Evolutionary conservation across 1,284 basidiomycete species (phyloP).

Genomic region (Cryptococcus sp.): DNA sequence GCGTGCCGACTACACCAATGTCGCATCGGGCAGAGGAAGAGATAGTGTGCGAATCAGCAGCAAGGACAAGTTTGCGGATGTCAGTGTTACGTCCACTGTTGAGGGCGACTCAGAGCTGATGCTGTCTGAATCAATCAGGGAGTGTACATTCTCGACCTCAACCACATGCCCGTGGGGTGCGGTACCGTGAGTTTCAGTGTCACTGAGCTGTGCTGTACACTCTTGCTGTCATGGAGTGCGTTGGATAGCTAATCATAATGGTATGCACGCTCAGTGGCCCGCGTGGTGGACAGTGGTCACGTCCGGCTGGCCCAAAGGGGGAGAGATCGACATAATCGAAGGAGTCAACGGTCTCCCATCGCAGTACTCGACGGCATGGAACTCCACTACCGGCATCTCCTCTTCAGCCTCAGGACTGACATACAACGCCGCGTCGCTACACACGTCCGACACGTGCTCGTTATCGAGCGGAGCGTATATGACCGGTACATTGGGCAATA

Average conservation of each 20-base stretch:
- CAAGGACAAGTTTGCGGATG: constrained; percentile 45
- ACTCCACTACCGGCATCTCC: constrained; percentile 26
- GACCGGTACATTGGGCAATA: constrained; percentile 33
- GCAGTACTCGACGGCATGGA: constrained; percentile 29
- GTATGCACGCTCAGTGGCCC: constrained; percentile 57
- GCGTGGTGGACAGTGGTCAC: constrained; percentile 66
- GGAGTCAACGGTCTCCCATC: constrained; percentile 61
- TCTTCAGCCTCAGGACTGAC: constrained; percentile 53
- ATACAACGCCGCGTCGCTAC: constrained; percentile 64
- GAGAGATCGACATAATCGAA: constrained; percentile 87
- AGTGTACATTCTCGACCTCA: constrained; percentile 49
- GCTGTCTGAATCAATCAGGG: constrained; percentile 16
- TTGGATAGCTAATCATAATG: neutral
- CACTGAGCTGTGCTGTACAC: neutral
- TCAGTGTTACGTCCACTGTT: constrained; percentile 20
- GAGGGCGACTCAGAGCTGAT: neutral
- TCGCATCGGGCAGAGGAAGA: constrained; percentile 42
- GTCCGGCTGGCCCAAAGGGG: constrained; percentile 67
- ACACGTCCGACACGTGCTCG: constrained; percentile 63
- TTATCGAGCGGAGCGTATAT: constrained; percentile 58
- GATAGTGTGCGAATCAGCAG: constrained; percentile 47
- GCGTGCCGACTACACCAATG: constrained; percentile 38
- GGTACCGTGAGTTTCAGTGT: constrained; percentile 35
- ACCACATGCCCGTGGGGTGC: constrained; percentile 52
- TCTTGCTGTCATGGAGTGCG: neutral